These are phyloP conservation scores for Haplosporangium gracile DNA, from an alignment of 192 early-diverging fungal species.

Conservation along the genomic window DNA sequence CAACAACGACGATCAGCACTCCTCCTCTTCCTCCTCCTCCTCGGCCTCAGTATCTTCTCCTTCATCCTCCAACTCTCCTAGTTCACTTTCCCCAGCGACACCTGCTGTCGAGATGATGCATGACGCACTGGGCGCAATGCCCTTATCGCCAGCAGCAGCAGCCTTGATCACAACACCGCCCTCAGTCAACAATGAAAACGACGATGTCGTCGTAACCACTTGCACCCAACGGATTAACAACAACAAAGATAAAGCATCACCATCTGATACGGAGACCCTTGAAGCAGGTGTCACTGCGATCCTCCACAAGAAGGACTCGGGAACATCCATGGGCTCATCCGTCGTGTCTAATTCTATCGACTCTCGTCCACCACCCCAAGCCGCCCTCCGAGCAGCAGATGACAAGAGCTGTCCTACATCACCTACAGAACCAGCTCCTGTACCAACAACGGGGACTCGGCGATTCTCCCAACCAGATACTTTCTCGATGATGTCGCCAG, in stretches of 20 bases:
- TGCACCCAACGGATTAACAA: neutral
- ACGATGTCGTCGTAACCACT: neutral
- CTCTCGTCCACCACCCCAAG: neutral
- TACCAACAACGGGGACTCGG: neutral
- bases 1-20: neutral
- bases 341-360: neutral
- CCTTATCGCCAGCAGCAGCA: neutral
- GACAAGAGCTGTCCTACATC: conserved; percentile 2
- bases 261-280: neutral
- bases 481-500: conserved; percentile 7
- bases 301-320: conserved; percentile 53
- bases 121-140: neutral
- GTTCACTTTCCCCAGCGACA: conserved; percentile 9
- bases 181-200: neutral
- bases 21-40: conserved; percentile 17
- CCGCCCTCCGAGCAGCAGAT: neutral
- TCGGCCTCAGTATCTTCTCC: conserved; percentile 3
- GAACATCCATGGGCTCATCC: conserved; percentile 35
- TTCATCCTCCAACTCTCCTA: conserved; percentile 11
- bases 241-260: neutral
- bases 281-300: conserved; percentile 9
- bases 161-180: neutral
- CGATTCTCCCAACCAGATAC: neutral
- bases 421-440: neutral
- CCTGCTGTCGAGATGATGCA: neutral